phyloP scores from a whole-genome alignment of 83 land plant genomes.

The Thuja plicata region DNA sequence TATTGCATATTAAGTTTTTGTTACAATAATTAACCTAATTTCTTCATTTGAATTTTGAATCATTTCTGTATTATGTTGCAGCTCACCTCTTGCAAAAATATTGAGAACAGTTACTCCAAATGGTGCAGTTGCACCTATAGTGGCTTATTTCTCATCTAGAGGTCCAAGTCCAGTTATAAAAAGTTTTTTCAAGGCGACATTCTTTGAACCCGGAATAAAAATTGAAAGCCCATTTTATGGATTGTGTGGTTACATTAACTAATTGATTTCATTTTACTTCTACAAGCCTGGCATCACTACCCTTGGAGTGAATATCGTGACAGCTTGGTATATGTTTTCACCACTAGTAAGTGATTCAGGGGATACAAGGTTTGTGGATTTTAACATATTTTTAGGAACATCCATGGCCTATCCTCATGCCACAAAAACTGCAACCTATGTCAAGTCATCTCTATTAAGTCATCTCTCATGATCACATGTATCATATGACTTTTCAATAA shows the following conservation, averaged over 20 bases:
- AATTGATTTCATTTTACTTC: neutral
- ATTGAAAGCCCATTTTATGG: neutral
- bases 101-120: neutral
- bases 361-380: constrained; percentile 1
- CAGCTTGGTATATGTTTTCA: constrained; percentile 12
- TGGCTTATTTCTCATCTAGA: constrained; percentile 41
- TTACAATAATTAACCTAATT: neutral
- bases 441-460: constrained; percentile 20
- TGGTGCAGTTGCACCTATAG: constrained; percentile 23
- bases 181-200: constrained; percentile 35
- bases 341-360: neutral
- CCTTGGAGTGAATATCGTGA: constrained; percentile 25
- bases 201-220: neutral
- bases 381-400: constrained; percentile 27
- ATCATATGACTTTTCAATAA: neutral
- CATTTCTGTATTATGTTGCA: neutral
- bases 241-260: neutral
- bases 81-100: constrained; percentile 24
- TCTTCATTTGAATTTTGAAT: neutral
- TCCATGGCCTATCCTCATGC: constrained; percentile 34
- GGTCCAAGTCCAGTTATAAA: constrained; percentile 40
- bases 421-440: constrained; percentile 16
- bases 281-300: constrained; percentile 24
- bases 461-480: constrained; percentile 24
- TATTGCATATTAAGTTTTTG: neutral